phyloP scores from a whole-genome alignment of 2,329 filamentous ascomycete genomes.

The Graphiopsis chlorocephala region DNA sequence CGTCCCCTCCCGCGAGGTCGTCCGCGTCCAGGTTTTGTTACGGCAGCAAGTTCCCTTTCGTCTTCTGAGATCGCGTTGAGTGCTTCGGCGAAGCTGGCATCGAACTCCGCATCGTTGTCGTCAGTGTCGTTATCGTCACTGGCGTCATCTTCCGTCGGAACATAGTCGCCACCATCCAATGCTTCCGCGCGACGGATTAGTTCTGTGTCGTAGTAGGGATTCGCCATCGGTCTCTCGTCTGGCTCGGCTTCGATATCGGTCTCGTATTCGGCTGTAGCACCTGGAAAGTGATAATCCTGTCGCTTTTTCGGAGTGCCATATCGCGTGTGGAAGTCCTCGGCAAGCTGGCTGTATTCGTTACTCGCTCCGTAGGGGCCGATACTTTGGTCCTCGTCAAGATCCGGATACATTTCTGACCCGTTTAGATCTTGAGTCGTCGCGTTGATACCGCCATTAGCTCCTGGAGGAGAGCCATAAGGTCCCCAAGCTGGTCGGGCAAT shows the following conservation, averaged over 20 bases:
- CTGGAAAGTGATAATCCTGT: conserved; percentile 9
- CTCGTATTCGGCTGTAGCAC: conserved; percentile 10
- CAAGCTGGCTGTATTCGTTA: conserved; percentile 14
- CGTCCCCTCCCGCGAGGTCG: conserved; percentile 17
- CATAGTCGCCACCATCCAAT: conserved; percentile 11
- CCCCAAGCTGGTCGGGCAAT: conserved; percentile 5
- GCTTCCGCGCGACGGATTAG: conserved; percentile 5
- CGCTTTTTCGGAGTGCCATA: conserved; percentile 6
- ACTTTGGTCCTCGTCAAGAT: conserved; percentile 1
- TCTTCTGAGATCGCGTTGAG: conserved; percentile 9
- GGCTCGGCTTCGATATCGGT: conserved; percentile 7
- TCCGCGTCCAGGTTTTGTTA: conserved; percentile 1
- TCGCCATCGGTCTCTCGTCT: conserved; percentile 8
- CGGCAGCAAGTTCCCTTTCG: background rate
- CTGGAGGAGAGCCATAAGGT: background rate
- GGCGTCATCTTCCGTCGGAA: conserved; percentile 8
- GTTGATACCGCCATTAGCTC: background rate
- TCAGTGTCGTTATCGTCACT: background rate
- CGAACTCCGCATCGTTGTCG: conserved; percentile 10
- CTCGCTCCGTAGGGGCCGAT: conserved; percentile 9
- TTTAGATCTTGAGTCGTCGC: background rate
- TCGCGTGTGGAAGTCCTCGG: conserved; percentile 19
- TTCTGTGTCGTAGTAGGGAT: conserved; percentile 12
- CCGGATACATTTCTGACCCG: conserved; percentile 3
- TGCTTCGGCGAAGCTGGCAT: conserved; percentile 2